Conservation (phyloP, 495 filamentous ascomycete species). For the Podospora conica region DNA sequence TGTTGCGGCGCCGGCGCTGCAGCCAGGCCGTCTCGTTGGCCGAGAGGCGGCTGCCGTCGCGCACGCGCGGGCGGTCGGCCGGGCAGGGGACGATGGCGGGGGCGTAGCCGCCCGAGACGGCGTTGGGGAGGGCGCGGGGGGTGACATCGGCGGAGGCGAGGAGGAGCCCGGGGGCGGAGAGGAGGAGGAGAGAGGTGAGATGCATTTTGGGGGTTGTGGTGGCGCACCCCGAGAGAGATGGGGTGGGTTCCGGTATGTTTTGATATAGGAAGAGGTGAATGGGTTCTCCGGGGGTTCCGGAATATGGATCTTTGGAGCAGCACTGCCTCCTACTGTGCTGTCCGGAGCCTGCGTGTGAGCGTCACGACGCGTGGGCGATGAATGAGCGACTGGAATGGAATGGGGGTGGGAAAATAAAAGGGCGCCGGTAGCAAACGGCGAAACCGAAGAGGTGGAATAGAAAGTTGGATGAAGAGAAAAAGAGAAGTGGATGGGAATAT, state of each 20-base stretch:
- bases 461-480: not conserved
- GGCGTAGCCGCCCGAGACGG: constrained; percentile 51
- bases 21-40: constrained; percentile 64
- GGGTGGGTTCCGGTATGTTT: not conserved
- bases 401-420: not conserved
- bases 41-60: constrained; percentile 53
- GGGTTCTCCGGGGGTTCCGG: not conserved
- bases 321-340: too few relatives aligned
- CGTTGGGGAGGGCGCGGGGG: constrained; percentile 45
- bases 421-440: not conserved
- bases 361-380: not conserved
- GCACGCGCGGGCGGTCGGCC: constrained; percentile 38
- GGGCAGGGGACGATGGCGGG: constrained; percentile 50
- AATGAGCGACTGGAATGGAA: not conserved
- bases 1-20: constrained; percentile 46
- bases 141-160: not conserved
- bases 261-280: not conserved
- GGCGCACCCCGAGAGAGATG: not conserved
- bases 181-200: not conserved
- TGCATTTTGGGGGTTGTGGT: not conserved
- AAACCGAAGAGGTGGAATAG: not conserved
- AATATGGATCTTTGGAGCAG: too few relatives aligned
- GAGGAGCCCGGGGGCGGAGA: not conserved
- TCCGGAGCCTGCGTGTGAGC: too few relatives aligned
- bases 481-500: not conserved